Conservation (phyloP, 805 yeast genomes). For the Isabelozyma pseudorhagii region DNA sequence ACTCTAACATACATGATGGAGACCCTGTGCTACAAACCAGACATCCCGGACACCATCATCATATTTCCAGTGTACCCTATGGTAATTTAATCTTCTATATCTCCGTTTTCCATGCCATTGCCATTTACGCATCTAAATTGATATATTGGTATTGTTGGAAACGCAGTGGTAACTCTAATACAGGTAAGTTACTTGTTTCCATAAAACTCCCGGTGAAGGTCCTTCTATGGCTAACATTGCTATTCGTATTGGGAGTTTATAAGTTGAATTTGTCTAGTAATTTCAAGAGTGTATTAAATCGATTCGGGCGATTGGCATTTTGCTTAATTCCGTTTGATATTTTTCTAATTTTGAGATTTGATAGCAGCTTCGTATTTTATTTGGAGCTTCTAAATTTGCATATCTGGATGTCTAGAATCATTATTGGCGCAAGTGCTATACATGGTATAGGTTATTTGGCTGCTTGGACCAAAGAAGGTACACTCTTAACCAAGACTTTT, state of each 20-base stretch:
- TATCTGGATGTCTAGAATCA: constrained; percentile 67
- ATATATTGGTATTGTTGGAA: background rate
- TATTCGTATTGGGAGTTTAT: constrained; percentile 27
- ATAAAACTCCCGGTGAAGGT: constrained; percentile 14
- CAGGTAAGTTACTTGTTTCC: background rate
- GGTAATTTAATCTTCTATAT: constrained; percentile 52
- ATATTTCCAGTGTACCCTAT: constrained; percentile 55
- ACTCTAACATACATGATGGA: background rate
- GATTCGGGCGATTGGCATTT: constrained; percentile 62
- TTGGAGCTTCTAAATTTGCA: constrained; percentile 56
- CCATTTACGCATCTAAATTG: constrained; percentile 24
- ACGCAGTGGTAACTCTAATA: background rate
- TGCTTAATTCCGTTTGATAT: constrained; percentile 57
- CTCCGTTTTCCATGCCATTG: constrained; percentile 36
- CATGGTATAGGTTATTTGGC: constrained; percentile 55
- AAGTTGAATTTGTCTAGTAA: constrained; percentile 31
- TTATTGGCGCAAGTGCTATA: constrained; percentile 39
- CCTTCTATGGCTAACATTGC: constrained; percentile 27
- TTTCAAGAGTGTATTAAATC: constrained; percentile 40
- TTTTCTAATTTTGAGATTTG: constrained; percentile 48
- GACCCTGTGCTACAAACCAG: constrained; percentile 14
- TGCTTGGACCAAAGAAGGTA: constrained; percentile 44
- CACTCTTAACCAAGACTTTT: constrained; percentile 28
- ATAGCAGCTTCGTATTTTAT: constrained; percentile 39
- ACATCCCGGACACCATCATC: constrained; percentile 47